These are phyloP conservation scores for Quercus lobata DNA, from an alignment of 331 rosid genomes.

Conservation along the genomic window DNA sequence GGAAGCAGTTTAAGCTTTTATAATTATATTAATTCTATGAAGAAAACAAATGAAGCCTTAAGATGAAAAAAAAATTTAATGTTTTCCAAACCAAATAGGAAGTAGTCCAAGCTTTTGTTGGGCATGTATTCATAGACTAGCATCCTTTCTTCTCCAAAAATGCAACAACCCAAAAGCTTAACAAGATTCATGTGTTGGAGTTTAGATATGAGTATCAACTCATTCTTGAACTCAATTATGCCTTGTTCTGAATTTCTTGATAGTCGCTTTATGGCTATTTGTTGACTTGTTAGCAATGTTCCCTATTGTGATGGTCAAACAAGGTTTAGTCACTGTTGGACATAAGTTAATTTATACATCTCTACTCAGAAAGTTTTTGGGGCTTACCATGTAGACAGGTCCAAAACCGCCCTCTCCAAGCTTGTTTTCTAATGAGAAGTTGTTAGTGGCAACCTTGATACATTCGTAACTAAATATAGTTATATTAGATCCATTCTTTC, in stretches of 20 bases:
- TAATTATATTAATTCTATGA: no score
- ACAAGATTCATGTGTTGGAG: conserved; percentile 23
- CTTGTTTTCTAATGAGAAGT: not conserved
- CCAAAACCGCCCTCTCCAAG: conserved; percentile 15
- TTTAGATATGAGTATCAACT: conserved; percentile 15
- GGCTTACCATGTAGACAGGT: not conserved
- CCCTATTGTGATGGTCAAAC: not conserved
- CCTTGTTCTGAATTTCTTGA: conserved; percentile 19
- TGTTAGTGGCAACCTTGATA: not conserved
- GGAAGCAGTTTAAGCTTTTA: no score
- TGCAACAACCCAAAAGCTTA: conserved; percentile 9
- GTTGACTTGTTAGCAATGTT: not conserved
- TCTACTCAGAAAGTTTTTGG: no score
- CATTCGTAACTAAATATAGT: not conserved
- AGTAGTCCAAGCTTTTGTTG: conserved; percentile 17
- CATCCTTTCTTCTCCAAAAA: conserved; percentile 5
- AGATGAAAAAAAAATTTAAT: no score
- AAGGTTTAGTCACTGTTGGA: not conserved
- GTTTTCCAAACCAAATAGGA: conserved; percentile 14
- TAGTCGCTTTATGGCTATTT: conserved; percentile 13
- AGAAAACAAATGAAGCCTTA: no score
- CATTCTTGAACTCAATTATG: conserved; percentile 14
- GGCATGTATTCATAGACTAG: conserved; percentile 23
- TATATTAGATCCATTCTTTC: not conserved
- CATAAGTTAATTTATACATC: not conserved